Evolutionary conservation across 2,329 filamentous ascomycete genomes (phyloP), one percentile per base, ranked within the genome.

Genomic region (Colletotrichum sp.): DNA sequence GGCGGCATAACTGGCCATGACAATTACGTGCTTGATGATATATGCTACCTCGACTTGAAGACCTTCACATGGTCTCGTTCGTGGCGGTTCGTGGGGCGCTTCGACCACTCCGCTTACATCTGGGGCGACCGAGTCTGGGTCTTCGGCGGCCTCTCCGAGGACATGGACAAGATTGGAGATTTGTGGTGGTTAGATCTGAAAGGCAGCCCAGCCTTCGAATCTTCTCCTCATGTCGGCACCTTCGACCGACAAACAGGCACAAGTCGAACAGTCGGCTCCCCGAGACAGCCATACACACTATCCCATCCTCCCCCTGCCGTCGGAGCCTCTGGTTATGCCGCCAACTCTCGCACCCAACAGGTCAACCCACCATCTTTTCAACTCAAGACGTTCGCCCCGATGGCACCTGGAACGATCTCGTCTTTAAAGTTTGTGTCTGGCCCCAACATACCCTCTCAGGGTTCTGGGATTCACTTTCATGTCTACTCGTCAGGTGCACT

Each of bases 171-270:
- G 81, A 95, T 94, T 77, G 96, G 95, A 75, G 97, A 99, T 84
- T 91, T 99, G 59, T 98, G 96, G 94, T 99, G 97, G 96, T 88
- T 99, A 59, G 97, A 99, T 85, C 90, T 99, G 66, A 96, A 98
- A 83, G 96, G 95, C 39, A 96, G 92, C 75, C 96, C 96, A 2
- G 95, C 96, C 63, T 96, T 98, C 79, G 93, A 96, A 80, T 92
- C 93, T 44, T 88, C 91, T 32, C 93, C 94, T 70, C 91, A 86
- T 34, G 85, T 91, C 12, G 90, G 90, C 68, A 82, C 85, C 25
- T 86, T 88, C 27, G 90, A 91, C 77, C 88, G 89, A 57, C 85
- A 87, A 34, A 81, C 84, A 1, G 75, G 84, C 22, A 81, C 82
- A 55, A 84, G 83, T 70, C 87, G 87, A 66, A 80, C 86, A n/a